phyloP scores from a whole-genome alignment of 2,329 filamentous ascomycete species.

The Leptosphaerulina australis region DNA sequence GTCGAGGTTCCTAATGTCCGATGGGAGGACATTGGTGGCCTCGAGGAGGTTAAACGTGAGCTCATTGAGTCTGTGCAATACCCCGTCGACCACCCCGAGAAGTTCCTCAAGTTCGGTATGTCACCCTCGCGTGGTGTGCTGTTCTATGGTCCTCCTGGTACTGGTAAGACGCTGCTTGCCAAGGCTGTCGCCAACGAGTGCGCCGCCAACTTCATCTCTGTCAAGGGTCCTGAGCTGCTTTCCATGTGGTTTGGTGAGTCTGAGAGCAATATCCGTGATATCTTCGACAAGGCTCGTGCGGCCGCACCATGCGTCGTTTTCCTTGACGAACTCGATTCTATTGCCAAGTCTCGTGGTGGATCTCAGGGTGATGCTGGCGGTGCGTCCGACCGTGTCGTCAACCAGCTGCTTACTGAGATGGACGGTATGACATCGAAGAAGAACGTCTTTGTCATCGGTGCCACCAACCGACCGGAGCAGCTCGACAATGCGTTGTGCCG shows the following conservation, averaged over 20 bases:
- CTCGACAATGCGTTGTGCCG: constrained; percentile 97
- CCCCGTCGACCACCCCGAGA: constrained; percentile 98
- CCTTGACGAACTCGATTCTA: constrained; percentile 97
- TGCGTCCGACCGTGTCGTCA: constrained; percentile 98
- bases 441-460: constrained; percentile 99
- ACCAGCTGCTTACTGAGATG: constrained; percentile 99
- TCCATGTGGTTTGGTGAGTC: constrained; percentile 99
- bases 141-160: constrained; percentile 98
- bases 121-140: constrained; percentile 97
- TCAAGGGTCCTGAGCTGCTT: constrained; percentile 97
- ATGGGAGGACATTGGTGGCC: constrained; percentile 99
- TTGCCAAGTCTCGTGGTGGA: constrained; percentile 98
- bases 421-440: constrained; percentile 99
- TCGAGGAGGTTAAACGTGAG: constrained; percentile 98
- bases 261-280: constrained; percentile 99
- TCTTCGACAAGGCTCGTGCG: constrained; percentile 99
- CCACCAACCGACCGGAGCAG: constrained; percentile 98
- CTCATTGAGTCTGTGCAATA: constrained; percentile 99
- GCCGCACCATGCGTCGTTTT: constrained; percentile 98
- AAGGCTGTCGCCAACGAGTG: constrained; percentile 99
- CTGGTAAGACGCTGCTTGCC: constrained; percentile 99
- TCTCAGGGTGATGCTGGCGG: constrained; percentile 95
- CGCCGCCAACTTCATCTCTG: constrained; percentile 98
- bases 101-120: constrained; percentile 99
- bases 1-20: constrained; percentile 99